Evolutionary conservation across 441 rosid species (phyloP).

Genomic region (Adansonia madagascariensis): DNA sequence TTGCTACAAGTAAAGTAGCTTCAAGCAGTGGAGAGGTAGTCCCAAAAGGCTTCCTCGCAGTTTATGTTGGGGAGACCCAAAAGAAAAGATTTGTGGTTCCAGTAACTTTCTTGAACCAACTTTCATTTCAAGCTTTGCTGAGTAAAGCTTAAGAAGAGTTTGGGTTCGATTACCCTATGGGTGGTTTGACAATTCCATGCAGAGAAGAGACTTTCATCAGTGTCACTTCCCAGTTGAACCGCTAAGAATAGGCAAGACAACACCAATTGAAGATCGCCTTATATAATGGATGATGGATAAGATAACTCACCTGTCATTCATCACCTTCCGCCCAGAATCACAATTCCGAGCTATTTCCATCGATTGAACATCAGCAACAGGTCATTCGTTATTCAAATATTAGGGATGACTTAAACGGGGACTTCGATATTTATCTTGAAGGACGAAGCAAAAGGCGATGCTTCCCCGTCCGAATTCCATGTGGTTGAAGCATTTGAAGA

Average conservation of each 20-base stretch:
- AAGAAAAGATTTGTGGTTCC: conserved; percentile 53
- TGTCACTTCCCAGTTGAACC: conserved; percentile 31
- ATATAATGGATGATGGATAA: background rate
- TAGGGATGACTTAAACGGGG: background rate
- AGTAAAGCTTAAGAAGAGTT: conserved; percentile 52
- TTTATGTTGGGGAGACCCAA: conserved; percentile 52
- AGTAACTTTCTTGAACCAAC: conserved; percentile 45
- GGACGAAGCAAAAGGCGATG: background rate
- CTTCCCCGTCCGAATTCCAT: background rate
- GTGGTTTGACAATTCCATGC: conserved; percentile 55
- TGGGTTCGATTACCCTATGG: conserved; percentile 53
- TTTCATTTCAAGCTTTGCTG: conserved; percentile 50
- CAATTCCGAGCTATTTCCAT: too few species aligned
- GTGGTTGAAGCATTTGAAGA: background rate
- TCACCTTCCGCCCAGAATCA: background rate
- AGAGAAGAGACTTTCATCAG: conserved; percentile 42
- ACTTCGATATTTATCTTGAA: background rate
- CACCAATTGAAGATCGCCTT: background rate
- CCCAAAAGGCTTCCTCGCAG: conserved; percentile 53
- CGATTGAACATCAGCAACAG: background rate
- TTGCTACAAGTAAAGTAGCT: conserved; percentile 19
- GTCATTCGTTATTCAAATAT: background rate
- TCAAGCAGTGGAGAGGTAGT: conserved; percentile 7
- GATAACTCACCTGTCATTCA: background rate
- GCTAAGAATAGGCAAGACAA: background rate